Base-by-base conservation (phyloP, 2,329 filamentous ascomycete species). In the Sporothrix pseudoabietina region DNA sequence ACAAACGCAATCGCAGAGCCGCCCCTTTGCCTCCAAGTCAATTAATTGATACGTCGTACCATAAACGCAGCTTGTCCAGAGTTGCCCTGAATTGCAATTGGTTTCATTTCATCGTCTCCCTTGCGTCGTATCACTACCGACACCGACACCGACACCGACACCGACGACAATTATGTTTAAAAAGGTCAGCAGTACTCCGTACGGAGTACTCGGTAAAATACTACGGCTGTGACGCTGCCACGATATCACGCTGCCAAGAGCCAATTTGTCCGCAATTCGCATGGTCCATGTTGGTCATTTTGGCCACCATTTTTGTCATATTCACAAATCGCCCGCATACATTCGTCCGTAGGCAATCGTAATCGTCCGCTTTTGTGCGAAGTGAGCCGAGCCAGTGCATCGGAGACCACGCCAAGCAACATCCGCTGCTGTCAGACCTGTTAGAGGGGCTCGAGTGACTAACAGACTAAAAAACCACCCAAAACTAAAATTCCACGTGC, bases 401-500 rank as follows among this genome's bases (percentile, higher is more conserved):
- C 22, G 39, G 65, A 10, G 30, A 14, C 16, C 44, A 32, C 66
- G 49, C 71, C 71, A 72, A 57, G 30, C 30, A 54, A 6, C 14
- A 26, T n/a, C 47, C 39, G 44, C 44, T 49, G 19, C 35, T 26
- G 26, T 26, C 2, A 26, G 26, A 26, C 26, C 26, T 26, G 26
- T 26, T 35, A 35, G 8, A 35, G 35, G 35, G 35, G 35, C 35
- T 35, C 35, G 35, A 35, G 49, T 39, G 49, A 66, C 39, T 47
- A 65, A 30, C 4, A 55, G 9, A 55, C 52, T 30, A 19, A 7
- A 7, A 19, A 16, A 47, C 59, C 57, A 26, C 26, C 26, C 26
- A 26, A 26, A 26, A 26, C 26, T 26, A 26, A 68, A 72, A 47
- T 72, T 59, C 71, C 71, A 72, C 71, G 71, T 72, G 71, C 71